Evolutionary conservation across 306 rosid species (phyloP).

Genomic region (Sicyos baderoa): DNA sequence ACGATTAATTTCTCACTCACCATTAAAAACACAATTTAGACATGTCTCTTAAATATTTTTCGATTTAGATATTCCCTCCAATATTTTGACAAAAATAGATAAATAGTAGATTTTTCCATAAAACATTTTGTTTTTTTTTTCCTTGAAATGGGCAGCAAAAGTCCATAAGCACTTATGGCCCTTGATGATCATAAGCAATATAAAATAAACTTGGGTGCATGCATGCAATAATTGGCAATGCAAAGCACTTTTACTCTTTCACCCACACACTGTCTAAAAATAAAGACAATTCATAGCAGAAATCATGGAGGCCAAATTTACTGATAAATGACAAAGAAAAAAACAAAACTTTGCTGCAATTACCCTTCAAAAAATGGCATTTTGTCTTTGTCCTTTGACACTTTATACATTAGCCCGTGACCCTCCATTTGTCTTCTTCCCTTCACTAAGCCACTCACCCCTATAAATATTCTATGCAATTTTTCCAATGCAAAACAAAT

Average conservation of each 20-base stretch:
- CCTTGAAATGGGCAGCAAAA: background rate
- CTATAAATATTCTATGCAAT: background rate
- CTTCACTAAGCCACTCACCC: background rate
- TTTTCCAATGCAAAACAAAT: background rate
- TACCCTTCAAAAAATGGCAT: background rate
- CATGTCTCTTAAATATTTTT: too few species aligned
- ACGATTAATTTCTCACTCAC: too few species aligned
- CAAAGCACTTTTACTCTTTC: background rate
- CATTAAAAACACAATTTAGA: too few species aligned
- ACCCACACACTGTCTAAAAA: background rate
- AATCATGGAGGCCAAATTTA: constrained; percentile 7
- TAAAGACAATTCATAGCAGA: background rate
- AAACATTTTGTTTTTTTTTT: too few species aligned
- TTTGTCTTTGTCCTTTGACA: background rate
- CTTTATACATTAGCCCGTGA: constrained; percentile 12
- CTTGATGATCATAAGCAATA: background rate
- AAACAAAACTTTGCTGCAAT: background rate
- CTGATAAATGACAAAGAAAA: background rate
- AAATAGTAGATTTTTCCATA: too few species aligned
- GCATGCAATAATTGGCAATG: constrained; percentile 9
- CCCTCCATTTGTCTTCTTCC: constrained; percentile 1
- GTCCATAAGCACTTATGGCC: background rate
- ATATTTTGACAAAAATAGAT: too few species aligned
- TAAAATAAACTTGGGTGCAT: background rate
- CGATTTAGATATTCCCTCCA: too few species aligned